phyloP scores from a whole-genome alignment of 768 basidiomycete species.

The Kwoniella mangroviensis region DNA sequence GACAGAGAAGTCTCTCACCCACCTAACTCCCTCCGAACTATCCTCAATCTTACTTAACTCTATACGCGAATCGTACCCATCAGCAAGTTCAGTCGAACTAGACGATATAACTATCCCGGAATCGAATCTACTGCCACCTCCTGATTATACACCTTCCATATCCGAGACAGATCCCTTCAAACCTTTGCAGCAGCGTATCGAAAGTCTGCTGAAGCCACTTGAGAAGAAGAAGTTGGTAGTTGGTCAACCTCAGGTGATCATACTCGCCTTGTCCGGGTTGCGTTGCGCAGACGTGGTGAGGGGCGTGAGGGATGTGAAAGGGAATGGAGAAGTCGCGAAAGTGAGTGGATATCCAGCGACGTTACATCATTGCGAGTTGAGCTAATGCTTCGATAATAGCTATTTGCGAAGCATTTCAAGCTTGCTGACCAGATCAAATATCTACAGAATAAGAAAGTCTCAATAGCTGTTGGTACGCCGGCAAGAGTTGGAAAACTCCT shows the following conservation, averaged over 20 bases:
- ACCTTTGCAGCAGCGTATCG: conserved; percentile 65
- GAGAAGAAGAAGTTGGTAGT: conserved; percentile 62
- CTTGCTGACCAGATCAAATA: conserved; percentile 82
- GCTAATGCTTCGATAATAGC: conserved; percentile 40
- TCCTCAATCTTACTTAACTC: conserved; percentile 36
- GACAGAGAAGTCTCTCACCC: conserved; percentile 27
- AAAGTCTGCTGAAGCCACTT: conserved; percentile 69
- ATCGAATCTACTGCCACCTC: conserved; percentile 18
- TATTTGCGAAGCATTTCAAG: conserved; percentile 95
- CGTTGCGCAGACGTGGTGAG: conserved; percentile 83
- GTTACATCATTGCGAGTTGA: too few relatives aligned
- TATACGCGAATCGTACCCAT: conserved; percentile 65
- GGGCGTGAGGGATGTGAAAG: conserved; percentile 61
- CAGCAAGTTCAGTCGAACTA: conserved; percentile 76
- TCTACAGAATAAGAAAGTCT: conserved; percentile 81
- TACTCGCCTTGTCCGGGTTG: conserved; percentile 84
- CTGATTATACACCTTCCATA: conserved; percentile 66
- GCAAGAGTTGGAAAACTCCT: conserved; percentile 83
- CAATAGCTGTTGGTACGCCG: conserved; percentile 88
- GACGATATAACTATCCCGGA: conserved; percentile 73
- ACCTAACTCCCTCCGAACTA: conserved; percentile 30
- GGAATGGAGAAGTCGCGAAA: conserved; percentile 86
- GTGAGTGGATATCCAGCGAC: conserved; percentile 30
- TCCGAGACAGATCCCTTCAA: conserved; percentile 21
- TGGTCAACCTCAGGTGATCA: conserved; percentile 85